Conservation (phyloP, 106 monocot species). For the Dendrobium chrysotoxum region DNA sequence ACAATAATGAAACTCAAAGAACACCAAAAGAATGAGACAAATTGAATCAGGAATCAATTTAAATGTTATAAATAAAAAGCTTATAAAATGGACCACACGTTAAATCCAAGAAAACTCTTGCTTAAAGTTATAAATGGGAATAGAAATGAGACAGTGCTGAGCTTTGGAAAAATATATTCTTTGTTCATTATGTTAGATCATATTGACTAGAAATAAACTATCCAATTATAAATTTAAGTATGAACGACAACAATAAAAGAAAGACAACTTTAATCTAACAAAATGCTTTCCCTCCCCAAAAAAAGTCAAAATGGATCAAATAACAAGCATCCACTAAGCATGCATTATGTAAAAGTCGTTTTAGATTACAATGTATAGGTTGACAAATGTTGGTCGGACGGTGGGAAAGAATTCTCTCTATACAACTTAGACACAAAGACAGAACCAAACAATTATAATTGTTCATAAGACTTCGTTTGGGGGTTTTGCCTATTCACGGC, state of each 20-base stretch:
- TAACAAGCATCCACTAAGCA: background rate
- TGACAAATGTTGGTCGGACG: background rate
- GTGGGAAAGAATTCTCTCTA: background rate
- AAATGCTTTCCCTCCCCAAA: background rate
- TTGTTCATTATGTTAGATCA: background rate
- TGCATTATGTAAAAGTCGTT: background rate
- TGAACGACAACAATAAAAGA: background rate
- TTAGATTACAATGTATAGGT: background rate
- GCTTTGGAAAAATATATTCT: background rate
- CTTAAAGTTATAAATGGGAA: background rate
- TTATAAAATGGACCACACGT: background rate
- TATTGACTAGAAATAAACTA: background rate
- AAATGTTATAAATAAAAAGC: background rate
- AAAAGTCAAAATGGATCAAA: background rate
- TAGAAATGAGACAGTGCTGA: background rate
- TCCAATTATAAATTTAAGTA: background rate
- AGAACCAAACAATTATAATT: too few species aligned
- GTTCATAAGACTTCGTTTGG: too few species aligned
- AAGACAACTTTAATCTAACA: background rate
- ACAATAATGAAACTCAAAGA: conserved; percentile 1
- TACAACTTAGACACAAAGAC: background rate
- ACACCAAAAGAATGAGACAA: background rate
- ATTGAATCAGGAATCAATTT: background rate
- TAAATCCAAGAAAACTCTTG: background rate
- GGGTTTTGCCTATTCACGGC: too few species aligned